Evolutionary conservation across 2,329 filamentous ascomycete species (phyloP).

Genomic region (Venturiaceae sp.): DNA sequence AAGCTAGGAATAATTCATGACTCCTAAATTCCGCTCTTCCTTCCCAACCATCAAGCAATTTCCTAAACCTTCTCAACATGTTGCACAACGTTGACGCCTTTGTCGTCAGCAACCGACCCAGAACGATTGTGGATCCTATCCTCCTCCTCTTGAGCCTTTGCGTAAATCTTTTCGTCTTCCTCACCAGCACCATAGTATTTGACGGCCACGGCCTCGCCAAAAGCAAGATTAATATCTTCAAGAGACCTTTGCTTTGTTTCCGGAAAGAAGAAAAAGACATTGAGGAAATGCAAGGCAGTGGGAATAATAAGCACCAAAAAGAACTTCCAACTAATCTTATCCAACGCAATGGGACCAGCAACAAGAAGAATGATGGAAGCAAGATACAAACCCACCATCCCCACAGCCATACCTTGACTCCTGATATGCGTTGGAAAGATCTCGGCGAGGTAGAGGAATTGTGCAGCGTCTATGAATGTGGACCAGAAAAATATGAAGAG

Average conservation of each 20-base stretch:
- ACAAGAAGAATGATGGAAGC: constrained; percentile 26
- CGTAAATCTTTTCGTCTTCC: constrained; percentile 14
- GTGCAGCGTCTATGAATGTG: constrained; percentile 9
- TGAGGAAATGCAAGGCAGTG: constrained; percentile 8
- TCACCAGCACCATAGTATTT: constrained; percentile 15
- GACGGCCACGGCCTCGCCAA: constrained; percentile 14
- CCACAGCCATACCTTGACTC: constrained; percentile 25
- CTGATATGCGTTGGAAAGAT: constrained; percentile 12
- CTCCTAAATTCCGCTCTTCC: no score
- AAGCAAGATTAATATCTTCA: constrained; percentile 8
- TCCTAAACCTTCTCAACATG: neutral
- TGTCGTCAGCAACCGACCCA: neutral
- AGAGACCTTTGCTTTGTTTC: constrained; percentile 5
- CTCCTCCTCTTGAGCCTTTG: constrained; percentile 7
- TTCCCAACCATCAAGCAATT: no score
- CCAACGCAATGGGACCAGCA: constrained; percentile 13
- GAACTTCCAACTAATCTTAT: constrained; percentile 16
- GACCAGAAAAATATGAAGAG: constrained; percentile 29
- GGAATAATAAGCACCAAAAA: constrained; percentile 17
- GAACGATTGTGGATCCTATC: neutral
- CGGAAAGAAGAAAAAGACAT: constrained; percentile 7
- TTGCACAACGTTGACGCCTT: neutral
- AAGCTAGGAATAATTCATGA: no score
- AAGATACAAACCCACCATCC: constrained; percentile 24
- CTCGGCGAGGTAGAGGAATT: constrained; percentile 10